These are phyloP conservation scores for Potentilla sterilis DNA, from an alignment of 306 rosid species.

Conservation along the genomic window DNA sequence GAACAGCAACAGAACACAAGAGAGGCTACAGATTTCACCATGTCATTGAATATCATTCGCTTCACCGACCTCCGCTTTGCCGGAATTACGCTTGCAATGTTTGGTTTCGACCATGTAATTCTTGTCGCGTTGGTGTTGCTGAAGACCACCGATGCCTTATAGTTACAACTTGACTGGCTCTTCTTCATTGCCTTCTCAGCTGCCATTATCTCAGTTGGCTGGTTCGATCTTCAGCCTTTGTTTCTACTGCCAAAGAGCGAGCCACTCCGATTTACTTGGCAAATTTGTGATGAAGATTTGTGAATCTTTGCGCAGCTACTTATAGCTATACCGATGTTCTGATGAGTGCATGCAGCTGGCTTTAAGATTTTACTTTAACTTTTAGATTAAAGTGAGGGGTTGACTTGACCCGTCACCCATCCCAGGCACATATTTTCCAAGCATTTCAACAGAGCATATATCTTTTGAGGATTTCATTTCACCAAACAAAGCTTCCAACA, in stretches of 20 bases:
- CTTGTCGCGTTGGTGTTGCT: not conserved
- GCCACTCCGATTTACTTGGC: not conserved
- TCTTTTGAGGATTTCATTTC: not conserved
- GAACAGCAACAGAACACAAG: not conserved
- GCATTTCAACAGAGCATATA: too few relatives aligned
- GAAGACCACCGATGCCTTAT: not conserved
- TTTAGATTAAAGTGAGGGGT: not conserved
- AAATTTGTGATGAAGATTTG: too few relatives aligned
- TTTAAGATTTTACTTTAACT: too few relatives aligned
- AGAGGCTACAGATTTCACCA: not conserved
- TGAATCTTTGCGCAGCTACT: not conserved
- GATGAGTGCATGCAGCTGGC: not conserved
- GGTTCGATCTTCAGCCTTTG: not conserved
- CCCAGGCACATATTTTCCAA: not conserved
- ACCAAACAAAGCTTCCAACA: not conserved
- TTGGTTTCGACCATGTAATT: not conserved
- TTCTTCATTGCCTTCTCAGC: not conserved
- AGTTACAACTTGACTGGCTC: not conserved
- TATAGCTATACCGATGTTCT: not conserved
- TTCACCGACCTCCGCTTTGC: conserved; percentile 16
- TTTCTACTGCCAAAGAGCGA: too few relatives aligned
- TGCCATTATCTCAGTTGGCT: not conserved
- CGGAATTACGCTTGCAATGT: not conserved
- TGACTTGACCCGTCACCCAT: not conserved
- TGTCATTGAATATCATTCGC: conserved; percentile 5